Evolutionary conservation across 2,329 filamentous ascomycete genomes (phyloP), one percentile per base, ranked within the genome.

Genomic region (Arachnomyces sp.): DNA sequence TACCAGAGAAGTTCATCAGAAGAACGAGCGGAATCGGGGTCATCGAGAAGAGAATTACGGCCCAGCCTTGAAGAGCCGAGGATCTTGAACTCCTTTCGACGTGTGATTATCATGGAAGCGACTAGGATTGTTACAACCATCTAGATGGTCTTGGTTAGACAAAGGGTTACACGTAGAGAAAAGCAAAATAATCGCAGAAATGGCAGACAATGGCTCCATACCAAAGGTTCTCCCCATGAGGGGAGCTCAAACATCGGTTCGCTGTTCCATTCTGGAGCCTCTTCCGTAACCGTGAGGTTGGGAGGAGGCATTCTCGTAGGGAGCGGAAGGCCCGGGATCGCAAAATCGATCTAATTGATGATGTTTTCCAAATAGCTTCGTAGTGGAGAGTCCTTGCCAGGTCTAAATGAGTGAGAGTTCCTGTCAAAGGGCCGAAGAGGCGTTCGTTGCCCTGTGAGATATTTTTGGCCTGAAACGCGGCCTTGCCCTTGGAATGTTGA

Each of bases 51-150:
- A 38, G 55, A 54, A 21, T 47, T 30, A 16, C 45, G 30, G 4
- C 28, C 25, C n/a, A 17, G 17, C 25, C 41, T 53, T 31, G 50
- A 46, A 9, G 44, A 40, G 35, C 53, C 52, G 31, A 70, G 61
- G 39, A 73, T 62, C 29, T 60, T 61, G 49, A 60, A 72, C 43
- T 65, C 62, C 43, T 61, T 61, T 44, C 64, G 61, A 15, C 71
- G 61, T 9, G 69, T 74, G 42, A 73, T 52, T 44, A 66, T 61
- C 61, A 74, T 67, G 18, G 68, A 69, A 16, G 59, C 60, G 46
- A 72, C 59, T 41, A 74, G 65, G 39, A 74, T 73, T 30, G 55
- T 61, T n/a, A 69, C 58, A 8, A 74, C 70, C 46, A 74, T 71
- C 69, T 72, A 28, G 14, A 25, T 8, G 17, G 8, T 35, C 12